phyloP scores from a whole-genome alignment of 805 yeast species.

The Saccharomycopsis selenospora region DNA sequence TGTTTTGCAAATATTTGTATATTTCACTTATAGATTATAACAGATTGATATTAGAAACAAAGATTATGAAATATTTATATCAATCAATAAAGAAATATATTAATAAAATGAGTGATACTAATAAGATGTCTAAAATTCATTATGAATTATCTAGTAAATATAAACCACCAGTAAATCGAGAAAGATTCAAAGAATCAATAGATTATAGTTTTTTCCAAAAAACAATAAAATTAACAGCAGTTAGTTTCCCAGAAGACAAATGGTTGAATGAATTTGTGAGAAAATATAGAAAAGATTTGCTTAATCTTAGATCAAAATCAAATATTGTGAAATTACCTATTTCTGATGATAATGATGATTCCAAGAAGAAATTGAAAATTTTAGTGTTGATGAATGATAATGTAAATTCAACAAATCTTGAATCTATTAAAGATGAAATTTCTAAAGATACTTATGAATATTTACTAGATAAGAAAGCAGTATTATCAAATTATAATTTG shows the following conservation, averaged over 20 bases:
- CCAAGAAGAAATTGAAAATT: slow-evolving; percentile 1
- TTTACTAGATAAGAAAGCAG: slow-evolving; percentile 41
- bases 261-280: slow-evolving; percentile 55
- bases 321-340: slow-evolving; percentile 47
- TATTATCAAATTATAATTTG: slow-evolving; percentile 46
- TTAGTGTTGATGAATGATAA: slow-evolving; percentile 54
- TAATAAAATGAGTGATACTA: not conserved
- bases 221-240: slow-evolving; percentile 56
- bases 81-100: not conserved
- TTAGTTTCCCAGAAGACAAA: slow-evolving; percentile 61
- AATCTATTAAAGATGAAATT: slow-evolving; percentile 33
- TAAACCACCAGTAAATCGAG: slow-evolving; percentile 61
- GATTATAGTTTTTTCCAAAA: slow-evolving; percentile 60
- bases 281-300: slow-evolving; percentile 45
- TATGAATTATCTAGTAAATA: slow-evolving; percentile 23
- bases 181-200: slow-evolving; percentile 40
- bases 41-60: no score
- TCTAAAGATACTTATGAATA: slow-evolving; percentile 37
- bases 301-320: slow-evolving; percentile 63
- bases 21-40: not conserved
- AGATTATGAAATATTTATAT: not conserved
- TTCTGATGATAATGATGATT: not conserved
- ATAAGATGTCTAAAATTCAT: not conserved
- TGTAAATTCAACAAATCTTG: slow-evolving; percentile 26
- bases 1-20: no score